Conservation (phyloP, 176 grass and related monocot genomes). For the Tillandsia fasciculata region DNA sequence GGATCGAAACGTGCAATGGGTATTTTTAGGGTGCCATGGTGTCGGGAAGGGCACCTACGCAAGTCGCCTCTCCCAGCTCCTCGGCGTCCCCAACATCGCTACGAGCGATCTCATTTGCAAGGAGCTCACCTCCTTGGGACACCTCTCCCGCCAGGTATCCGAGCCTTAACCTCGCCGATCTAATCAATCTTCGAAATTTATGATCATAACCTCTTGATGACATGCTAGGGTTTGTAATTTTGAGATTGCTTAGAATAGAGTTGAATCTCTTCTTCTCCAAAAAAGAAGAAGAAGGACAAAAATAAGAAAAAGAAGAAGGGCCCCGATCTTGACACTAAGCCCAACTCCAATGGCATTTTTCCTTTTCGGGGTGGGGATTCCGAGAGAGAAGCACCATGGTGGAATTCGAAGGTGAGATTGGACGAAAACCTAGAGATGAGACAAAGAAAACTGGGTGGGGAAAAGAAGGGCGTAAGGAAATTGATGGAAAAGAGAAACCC, state of each 20-base stretch:
- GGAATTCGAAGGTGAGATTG: too few relatives aligned
- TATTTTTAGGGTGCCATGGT: conserved; percentile 83
- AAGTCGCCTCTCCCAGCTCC: conserved; percentile 63
- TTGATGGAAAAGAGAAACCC: too few relatives aligned
- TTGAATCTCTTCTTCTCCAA: background rate
- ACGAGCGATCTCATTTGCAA: conserved; percentile 86
- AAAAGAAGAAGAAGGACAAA: too few relatives aligned
- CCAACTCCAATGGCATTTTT: too few relatives aligned
- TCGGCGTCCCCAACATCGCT: conserved; percentile 80
- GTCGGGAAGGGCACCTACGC: conserved; percentile 89
- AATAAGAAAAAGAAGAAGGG: too few relatives aligned
- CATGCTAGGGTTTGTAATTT: background rate
- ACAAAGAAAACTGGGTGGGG: too few relatives aligned
- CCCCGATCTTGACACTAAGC: too few relatives aligned
- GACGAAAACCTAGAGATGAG: too few relatives aligned
- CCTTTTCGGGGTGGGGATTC: too few relatives aligned
- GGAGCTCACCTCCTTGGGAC: conserved; percentile 63
- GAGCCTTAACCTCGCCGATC: background rate
- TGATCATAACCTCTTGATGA: conserved; percentile 20
- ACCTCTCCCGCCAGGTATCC: conserved; percentile 46
- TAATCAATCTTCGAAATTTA: background rate
- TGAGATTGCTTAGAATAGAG: background rate
- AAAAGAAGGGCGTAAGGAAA: too few relatives aligned
- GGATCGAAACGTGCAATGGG: conserved; percentile 84
- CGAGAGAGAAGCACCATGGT: too few relatives aligned